Percentiles rank a stretch among this genome's conserved stretches.
Evolutionary conservation across 192 early-diverging fungal genomes (phyloP).

Genomic region (Coemansia sp.): DNA sequence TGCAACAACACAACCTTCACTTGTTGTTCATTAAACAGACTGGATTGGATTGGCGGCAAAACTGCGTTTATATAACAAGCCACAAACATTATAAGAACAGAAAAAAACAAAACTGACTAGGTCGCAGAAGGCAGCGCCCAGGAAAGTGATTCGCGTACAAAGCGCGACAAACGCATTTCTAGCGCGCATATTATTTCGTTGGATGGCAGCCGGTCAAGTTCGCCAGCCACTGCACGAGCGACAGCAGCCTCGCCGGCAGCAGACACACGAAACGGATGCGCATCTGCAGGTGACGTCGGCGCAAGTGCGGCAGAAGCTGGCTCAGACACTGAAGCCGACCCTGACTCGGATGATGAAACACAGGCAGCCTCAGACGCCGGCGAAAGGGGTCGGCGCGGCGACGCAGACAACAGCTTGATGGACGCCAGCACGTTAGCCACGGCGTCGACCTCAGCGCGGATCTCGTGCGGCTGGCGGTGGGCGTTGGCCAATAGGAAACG

Average conservation of each 20-base stretch:
- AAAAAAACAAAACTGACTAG: constrained; percentile 2
- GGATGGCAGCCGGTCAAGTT: constrained; percentile 49
- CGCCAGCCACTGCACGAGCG: constrained; percentile 35
- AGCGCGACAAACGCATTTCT: constrained; percentile 50
- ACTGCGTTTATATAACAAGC: no score
- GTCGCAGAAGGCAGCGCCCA: constrained; percentile 51
- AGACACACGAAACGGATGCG: constrained; percentile 28
- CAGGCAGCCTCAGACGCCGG: constrained; percentile 2
- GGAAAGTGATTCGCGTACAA: constrained; percentile 50
- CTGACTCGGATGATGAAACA: not conserved
- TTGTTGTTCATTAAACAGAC: no score
- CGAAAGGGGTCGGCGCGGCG: constrained; percentile 23
- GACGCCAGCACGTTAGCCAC: constrained; percentile 48
- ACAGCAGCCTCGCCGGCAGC: constrained; percentile 9
- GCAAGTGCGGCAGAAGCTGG: not conserved
- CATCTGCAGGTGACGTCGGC: not conserved
- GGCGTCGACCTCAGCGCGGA: constrained; percentile 51
- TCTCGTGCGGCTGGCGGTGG: constrained; percentile 55
- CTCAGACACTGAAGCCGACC: not conserved
- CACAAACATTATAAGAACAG: no score
- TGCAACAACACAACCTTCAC: no score
- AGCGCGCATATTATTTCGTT: constrained; percentile 52
- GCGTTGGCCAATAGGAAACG: constrained; percentile 51
- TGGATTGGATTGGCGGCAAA: no score
- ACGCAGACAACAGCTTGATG: constrained; percentile 47